Base-by-base conservation (phyloP, 495 filamentous ascomycete genomes). In the Chaetomium fimeti region DNA sequence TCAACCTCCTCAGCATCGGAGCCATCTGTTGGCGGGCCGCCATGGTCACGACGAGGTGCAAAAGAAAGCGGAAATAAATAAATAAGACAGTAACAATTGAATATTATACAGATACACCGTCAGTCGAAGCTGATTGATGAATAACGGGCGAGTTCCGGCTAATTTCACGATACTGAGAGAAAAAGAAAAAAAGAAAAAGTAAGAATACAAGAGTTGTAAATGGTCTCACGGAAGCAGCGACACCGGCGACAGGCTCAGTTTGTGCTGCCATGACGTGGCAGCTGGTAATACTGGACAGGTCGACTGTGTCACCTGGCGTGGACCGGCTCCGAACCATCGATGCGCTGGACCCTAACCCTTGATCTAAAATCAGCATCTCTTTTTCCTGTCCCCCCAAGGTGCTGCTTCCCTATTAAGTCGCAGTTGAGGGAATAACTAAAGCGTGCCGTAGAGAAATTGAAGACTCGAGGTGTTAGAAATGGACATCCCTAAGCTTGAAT, bases 11-110 rank as follows among this genome's bases (percentile, higher is more conserved):
- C 29, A 74, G 45, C 15, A 62, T 51, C 3, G 72, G 69, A 36
- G 71, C 52, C 18, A 70, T 49, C 40, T 63, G 71, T 32, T 54
- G 65, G 8, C 72, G 71, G 56, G 63, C 64, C 16, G 71, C 66
- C 71, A 73, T 73, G 52, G 42, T 61, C 42, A 28, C 15, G 25
- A 15, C 20, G 3, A 4, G 29, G 4, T n/a, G 42, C 13, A 27
- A 40, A 49, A 40, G 28, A 0, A 28, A 7, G n/a, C n/a, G n/a
- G n/a, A n/a, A 28, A 22, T 8, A 51, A 12, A n/a, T n/a, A n/a
- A 40, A 49, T 45, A 22, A 49, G 24, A 45, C 6, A 49, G 12
- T 28, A 8, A 12, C 3, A 6, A 47, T 22, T 24, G 7, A 38
- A 60, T 24, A 38, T 15, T 25, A 56, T 18, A 58, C 40, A 51